Conservation (phyloP, 2,329 filamentous ascomycete genomes). For the Trichoderma asperellum region DNA sequence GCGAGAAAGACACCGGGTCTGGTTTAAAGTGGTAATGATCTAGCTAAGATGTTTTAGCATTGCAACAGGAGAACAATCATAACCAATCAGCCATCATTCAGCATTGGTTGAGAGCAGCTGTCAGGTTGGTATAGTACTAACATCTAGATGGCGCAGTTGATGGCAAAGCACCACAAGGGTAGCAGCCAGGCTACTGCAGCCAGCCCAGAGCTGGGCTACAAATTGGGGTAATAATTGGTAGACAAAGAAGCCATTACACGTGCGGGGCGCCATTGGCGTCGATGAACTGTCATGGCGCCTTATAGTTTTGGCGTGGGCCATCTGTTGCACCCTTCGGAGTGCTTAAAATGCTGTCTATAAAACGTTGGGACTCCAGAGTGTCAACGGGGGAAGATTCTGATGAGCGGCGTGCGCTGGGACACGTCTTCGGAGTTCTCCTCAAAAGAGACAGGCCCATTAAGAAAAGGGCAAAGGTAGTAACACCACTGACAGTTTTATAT, state of each 20-base stretch:
- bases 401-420: not conserved
- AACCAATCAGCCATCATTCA: not conserved
- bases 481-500: not conserved
- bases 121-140: not conserved
- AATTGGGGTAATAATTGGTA: constrained; percentile 5
- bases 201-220: not conserved
- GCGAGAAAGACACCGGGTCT: not conserved
- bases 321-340: too few species aligned
- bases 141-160: not conserved
- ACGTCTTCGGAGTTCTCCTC: not conserved
- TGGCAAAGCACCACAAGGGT: not conserved
- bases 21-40: too few species aligned
- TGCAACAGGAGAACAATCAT: not conserved
- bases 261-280: not conserved
- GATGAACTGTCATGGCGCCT: not conserved
- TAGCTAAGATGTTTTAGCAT: not conserved
- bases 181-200: not conserved
- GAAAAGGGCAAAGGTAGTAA: not conserved
- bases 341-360: not conserved
- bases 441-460: not conserved
- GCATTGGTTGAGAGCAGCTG: not conserved
- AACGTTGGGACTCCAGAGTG: not conserved
- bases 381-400: not conserved
- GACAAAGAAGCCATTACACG: not conserved
- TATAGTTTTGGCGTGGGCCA: not conserved